Conservation (phyloP, 176 grass and related monocot species). For the Echinochloa phyllopogon region DNA sequence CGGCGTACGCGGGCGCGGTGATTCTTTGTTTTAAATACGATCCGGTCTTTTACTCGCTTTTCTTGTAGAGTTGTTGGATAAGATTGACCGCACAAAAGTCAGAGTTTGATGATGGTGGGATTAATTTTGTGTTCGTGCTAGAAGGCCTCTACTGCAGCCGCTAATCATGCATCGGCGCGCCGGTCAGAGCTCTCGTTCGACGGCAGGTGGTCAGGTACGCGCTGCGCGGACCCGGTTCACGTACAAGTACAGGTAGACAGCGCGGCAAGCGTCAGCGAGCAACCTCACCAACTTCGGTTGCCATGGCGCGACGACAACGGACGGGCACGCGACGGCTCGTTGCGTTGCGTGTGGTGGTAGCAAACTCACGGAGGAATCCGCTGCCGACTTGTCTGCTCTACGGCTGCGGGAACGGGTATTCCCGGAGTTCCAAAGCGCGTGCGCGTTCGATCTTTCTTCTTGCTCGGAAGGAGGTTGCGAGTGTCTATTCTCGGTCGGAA, state of each 20-base stretch:
- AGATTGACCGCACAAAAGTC: conserved; percentile 45
- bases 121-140: not conserved
- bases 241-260: not conserved
- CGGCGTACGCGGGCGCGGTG: not conserved
- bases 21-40: not conserved
- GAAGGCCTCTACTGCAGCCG: not conserved
- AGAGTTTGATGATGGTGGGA: not conserved
- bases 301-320: conserved; percentile 9
- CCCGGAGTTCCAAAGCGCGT: not conserved
- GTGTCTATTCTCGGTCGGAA: not conserved
- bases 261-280: not conserved
- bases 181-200: not conserved
- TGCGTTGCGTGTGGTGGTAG: conserved; percentile 8
- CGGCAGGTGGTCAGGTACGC: not conserved
- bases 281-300: conserved; percentile 17
- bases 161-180: not conserved
- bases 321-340: not conserved
- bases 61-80: not conserved
- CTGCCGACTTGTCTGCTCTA: not conserved
- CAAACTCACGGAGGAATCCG: not conserved
- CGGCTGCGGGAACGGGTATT: too few relatives aligned
- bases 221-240: not conserved
- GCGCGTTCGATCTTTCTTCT: not conserved
- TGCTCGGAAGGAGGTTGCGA: not conserved
- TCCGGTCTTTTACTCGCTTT: not conserved